Evolutionary conservation across 1,284 basidiomycete genomes (phyloP).

Genomic region (Puccinia hordei): DNA sequence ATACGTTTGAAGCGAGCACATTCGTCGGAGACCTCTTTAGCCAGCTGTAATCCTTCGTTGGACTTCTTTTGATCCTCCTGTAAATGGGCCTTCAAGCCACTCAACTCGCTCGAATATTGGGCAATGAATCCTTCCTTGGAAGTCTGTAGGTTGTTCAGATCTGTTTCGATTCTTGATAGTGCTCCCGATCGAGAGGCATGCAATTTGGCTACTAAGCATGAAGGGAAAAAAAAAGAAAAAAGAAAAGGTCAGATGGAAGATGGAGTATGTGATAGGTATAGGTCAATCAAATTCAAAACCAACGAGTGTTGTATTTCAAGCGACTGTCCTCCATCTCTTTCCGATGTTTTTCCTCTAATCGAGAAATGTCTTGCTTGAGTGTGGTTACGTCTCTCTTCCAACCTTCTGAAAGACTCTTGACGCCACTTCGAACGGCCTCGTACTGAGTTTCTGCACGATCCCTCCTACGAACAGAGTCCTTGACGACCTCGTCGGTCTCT

Average conservation of each 20-base stretch:
- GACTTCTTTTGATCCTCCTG: not conserved
- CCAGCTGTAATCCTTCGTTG: slow-evolving; percentile 8
- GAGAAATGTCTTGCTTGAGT: slow-evolving; percentile 24
- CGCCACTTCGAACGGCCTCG: slow-evolving; percentile 48
- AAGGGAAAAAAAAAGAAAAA: not conserved
- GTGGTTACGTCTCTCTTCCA: slow-evolving; percentile 46
- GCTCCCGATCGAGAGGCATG: slow-evolving; percentile 50
- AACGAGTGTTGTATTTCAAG: slow-evolving; percentile 50
- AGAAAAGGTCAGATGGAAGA: too few species aligned
- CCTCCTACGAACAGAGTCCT: slow-evolving; percentile 55
- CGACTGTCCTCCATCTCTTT: slow-evolving; percentile 51
- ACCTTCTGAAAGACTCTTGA: slow-evolving; percentile 51
- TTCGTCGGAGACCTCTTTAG: slow-evolving; percentile 39
- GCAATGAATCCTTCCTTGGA: slow-evolving; percentile 35
- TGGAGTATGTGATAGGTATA: too few species aligned
- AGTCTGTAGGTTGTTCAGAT: slow-evolving; percentile 28
- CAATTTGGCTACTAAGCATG: slow-evolving; percentile 46
- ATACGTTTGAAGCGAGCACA: slow-evolving; percentile 51
- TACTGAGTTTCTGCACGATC: slow-evolving; percentile 55
- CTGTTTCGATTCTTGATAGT: slow-evolving; percentile 36
- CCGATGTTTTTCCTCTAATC: slow-evolving; percentile 49
- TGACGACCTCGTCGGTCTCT: slow-evolving; percentile 55
- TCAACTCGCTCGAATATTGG: slow-evolving; percentile 30
- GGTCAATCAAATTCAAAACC: too few species aligned
- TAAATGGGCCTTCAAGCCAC: slow-evolving; percentile 13